Base-by-base conservation (phyloP, 768 basidiomycete species). In the Omphalotus guepiniiformis region DNA sequence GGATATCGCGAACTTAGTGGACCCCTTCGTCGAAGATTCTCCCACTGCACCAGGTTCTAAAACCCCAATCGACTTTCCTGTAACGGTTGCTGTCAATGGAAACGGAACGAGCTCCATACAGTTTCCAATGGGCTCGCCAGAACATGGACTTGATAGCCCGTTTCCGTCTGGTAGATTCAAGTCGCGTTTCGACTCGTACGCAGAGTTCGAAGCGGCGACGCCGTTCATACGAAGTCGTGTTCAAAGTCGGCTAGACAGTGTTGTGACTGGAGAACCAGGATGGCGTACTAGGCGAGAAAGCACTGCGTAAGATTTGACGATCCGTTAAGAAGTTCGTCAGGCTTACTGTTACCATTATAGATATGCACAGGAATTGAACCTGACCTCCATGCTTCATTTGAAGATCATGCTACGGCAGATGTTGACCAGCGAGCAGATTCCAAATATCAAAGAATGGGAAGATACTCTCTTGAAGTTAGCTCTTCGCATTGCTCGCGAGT, bases 361-460 rank as follows among this genome's bases (percentile, higher is more conserved):
- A 48, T 88, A 88, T 63, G 82, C 89, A 13, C 80, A 88, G 58
- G 83, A 92, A 59, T 77, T 94, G 23, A 93, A 93, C 59, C 67
- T 83, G 8, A 82, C 84, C 11, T 94, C 93, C 9, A 88, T 96
- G 81, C 76, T 78, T 53, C 92, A 98, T 65, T 76, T 97, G 41
- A 87, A 90, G 34, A 76, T 83, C 49, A 93, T 98, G 85, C 72
- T 99, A 12, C 80, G 84, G 4, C 96, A 99, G 66, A 88, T 93
- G 76, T 76, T 98, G 19, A 82, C 79, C 2, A 82, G 79, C 27
- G 93, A 92, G 58, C 68, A 78, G 35, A 85, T 99, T 23, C 86
- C 92, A 2, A 84, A 94, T 52, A 64, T 88, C 39, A 75, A 71
- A 47, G 86, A 93, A 54, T 99, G 96, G 96, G 90, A 93, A 61